Evolutionary conservation across 2,329 filamentous ascomycete genomes (phyloP).

Genomic region (Sporothrix globosa): DNA sequence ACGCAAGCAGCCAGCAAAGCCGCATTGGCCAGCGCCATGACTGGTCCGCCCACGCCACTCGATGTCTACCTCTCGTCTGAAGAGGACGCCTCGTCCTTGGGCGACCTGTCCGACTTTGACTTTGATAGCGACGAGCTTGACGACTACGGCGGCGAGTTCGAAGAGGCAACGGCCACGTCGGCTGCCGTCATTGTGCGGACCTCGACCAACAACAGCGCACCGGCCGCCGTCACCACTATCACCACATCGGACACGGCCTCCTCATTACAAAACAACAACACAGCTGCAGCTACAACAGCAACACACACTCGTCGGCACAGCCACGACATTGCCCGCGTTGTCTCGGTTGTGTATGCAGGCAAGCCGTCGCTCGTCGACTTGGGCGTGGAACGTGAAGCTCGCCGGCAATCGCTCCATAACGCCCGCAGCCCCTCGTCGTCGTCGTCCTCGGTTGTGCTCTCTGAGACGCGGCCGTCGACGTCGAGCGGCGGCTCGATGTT

Average conservation of each 20-base stretch:
- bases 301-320: slow-evolving; percentile 44
- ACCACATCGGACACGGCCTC: background rate
- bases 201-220: background rate
- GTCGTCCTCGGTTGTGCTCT: background rate
- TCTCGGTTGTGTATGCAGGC: slow-evolving; percentile 63
- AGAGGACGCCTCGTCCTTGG: slow-evolving; percentile 65
- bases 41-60: slow-evolving; percentile 53
- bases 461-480: slow-evolving; percentile 24
- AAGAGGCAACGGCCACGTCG: background rate
- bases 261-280: background rate
- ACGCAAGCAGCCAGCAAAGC: slow-evolving; percentile 35
- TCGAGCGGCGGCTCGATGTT: slow-evolving; percentile 25
- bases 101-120: slow-evolving; percentile 55
- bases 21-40: background rate
- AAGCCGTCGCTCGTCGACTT: slow-evolving; percentile 63
- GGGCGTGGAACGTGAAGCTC: slow-evolving; percentile 35
- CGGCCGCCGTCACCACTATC: background rate
- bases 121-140: slow-evolving; percentile 51
- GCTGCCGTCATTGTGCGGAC: slow-evolving; percentile 17
- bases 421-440: slow-evolving; percentile 9
- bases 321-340: slow-evolving; percentile 60
- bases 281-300: background rate
- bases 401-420: slow-evolving; percentile 41
- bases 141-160: slow-evolving; percentile 41
- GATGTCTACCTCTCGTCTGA: slow-evolving; percentile 67